Base-by-base conservation (phyloP, 2,329 filamentous ascomycete genomes). In the Apiospora aurea region DNA sequence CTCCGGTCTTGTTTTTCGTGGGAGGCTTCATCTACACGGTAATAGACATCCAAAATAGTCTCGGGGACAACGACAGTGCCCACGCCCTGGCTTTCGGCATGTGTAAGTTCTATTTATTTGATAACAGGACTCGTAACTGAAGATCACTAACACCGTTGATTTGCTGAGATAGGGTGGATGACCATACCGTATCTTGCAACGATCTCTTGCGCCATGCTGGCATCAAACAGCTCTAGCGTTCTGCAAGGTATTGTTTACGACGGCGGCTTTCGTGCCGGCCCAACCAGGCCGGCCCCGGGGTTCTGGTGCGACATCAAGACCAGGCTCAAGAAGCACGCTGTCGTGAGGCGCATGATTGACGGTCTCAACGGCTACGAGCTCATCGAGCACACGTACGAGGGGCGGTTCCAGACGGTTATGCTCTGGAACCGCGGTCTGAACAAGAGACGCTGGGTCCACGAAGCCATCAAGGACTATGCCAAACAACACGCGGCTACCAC, bases 401-500 rank as follows among this genome's bases (percentile, higher is more conserved):
- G 79, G 21, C 75, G 75, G 2, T 80, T 79, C 71, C 72, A 73
- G 44, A 79, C 79, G 2, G 78, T 80, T 11, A 79, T 78, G 69
- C 75, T 81, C 6, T 81, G 79, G 80, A 81, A 80, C 70, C 76
- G 80, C 2, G 80, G 79, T 18, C 73, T 78, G 26, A 80, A 79
- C 69, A 80, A 80, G 70, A 76, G 77, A 5, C 73, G 77, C 44
- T 80, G 79, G 79, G 76, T 80, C 1, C 75, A 78, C 49, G 78
- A 79, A 72, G 78, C 78, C 14, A 76, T 79, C 34, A 72, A 71
- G 70, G 78, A 79, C 13, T 79, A 80, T 61, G 57, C 72, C 69
- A 26, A 43, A 47, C 51, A 73, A 43, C 67, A 73, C 26, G 10
- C 70, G 41, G 38, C 44, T 43, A 10, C 41, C 26, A 26, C 10